phyloP scores from a whole-genome alignment of 345 rosid species.

The Camelina hispida region DNA sequence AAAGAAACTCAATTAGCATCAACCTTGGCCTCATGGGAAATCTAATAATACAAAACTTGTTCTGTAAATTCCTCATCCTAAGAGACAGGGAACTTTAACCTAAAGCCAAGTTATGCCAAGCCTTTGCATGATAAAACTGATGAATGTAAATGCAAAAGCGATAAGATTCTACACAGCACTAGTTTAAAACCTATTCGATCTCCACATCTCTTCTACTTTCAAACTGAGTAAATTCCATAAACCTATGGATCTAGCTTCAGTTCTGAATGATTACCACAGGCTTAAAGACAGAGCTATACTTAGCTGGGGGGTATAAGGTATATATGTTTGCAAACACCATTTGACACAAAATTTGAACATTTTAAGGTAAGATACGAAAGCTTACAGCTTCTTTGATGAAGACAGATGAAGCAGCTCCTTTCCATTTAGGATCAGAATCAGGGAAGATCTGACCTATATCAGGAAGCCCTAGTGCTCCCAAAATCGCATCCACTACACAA shows the following conservation, averaged over 20 bases:
- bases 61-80: not conserved
- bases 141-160: not conserved
- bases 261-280: not conserved
- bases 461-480: constrained; percentile 96
- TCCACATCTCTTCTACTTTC: not conserved
- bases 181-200: not conserved
- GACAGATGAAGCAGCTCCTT: constrained; percentile 92
- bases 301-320: too few relatives aligned
- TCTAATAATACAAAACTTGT: not conserved
- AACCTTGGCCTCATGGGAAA: not conserved
- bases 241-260: constrained; percentile 6
- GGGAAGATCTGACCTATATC: constrained; percentile 99
- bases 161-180: not conserved
- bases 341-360: not conserved
- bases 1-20: not conserved
- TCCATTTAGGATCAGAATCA: constrained; percentile 94
- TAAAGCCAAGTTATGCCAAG: not conserved
- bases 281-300: not conserved
- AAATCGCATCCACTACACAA: constrained; percentile 96
- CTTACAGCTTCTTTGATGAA: constrained; percentile 97
- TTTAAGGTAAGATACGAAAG: not conserved
- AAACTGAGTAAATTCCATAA: not conserved
- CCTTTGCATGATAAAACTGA: not conserved
- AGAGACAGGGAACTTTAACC: not conserved
- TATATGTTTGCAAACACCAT: not conserved